Conservation (phyloP, 495 filamentous ascomycete genomes). For the Staphylotrichum tortipilum region DNA sequence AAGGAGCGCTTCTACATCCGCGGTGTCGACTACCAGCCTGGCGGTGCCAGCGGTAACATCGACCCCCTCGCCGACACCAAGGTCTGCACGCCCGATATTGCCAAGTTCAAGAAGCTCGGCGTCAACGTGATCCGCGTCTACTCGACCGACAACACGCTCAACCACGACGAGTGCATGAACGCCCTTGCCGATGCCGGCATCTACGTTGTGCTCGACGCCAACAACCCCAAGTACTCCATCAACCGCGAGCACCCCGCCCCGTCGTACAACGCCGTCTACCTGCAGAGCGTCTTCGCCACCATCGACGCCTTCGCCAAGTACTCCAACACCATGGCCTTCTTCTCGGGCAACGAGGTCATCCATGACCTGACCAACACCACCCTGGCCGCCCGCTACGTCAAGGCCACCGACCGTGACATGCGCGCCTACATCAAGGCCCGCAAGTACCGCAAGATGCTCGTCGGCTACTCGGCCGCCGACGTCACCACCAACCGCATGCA, state of each 20-base stretch:
- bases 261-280: conserved; percentile 88
- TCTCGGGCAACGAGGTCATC: conserved; percentile 97
- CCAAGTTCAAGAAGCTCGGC: conserved; percentile 73
- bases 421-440: conserved; percentile 71
- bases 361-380: conserved; percentile 72
- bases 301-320: conserved; percentile 86
- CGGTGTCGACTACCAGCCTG: conserved; percentile 93
- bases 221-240: conserved; percentile 34
- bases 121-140: conserved; percentile 93
- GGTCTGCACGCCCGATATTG: conserved; percentile 76
- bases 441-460: conserved; percentile 69
- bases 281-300: conserved; percentile 91
- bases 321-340: conserved; percentile 88
- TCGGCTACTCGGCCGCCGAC: conserved; percentile 91
- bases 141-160: conserved; percentile 78
- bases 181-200: conserved; percentile 76
- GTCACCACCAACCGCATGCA: conserved; percentile 79
- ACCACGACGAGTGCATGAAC: conserved; percentile 82
- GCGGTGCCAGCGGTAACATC: conserved; percentile 57
- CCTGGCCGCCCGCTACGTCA: conserved; percentile 73
- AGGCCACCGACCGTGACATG: conserved; percentile 91
- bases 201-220: conserved; percentile 80
- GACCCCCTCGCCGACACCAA: conserved; percentile 73
- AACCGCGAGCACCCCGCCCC: conserved; percentile 44
- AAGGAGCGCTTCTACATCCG: conserved; percentile 83